Conservation (phyloP, 148 eudicot species). For the Rhododendron griersonianum region DNA sequence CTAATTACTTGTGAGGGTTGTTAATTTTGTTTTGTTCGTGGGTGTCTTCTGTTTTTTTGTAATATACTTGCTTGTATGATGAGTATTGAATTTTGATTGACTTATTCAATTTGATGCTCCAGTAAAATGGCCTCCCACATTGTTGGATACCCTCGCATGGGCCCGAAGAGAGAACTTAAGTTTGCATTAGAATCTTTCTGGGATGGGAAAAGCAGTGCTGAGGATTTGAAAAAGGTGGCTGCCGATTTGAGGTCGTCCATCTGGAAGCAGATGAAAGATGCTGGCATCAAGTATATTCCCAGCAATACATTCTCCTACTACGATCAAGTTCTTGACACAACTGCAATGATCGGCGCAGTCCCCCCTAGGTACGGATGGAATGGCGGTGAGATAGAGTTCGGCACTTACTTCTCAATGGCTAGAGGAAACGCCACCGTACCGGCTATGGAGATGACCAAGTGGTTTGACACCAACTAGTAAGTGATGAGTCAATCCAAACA, state of each 20-base stretch:
- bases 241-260: constrained; percentile 71
- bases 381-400: constrained; percentile 79
- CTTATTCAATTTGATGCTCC: neutral
- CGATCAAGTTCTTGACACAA: constrained; percentile 79
- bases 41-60: neutral
- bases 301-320: constrained; percentile 86
- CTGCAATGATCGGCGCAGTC: constrained; percentile 86
- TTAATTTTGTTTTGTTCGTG: neutral
- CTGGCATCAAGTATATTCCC: constrained; percentile 77
- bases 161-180: constrained; percentile 92
- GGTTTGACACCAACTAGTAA: constrained; percentile 99
- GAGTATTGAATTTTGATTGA: neutral
- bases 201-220: constrained; percentile 80
- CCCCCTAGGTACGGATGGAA: constrained; percentile 69
- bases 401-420: constrained; percentile 82
- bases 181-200: constrained; percentile 87
- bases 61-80: neutral
- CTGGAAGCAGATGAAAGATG: constrained; percentile 85
- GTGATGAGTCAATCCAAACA: constrained; percentile 18
- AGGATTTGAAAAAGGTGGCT: constrained; percentile 71
- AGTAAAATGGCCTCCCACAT: constrained; percentile 90
- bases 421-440: constrained; percentile 86
- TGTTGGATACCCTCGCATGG: constrained; percentile 94
- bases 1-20: neutral
- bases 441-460: constrained; percentile 98